Base-by-base conservation (phyloP, 345 rosid genomes). In the Eucalyptus leucophloia region DNA sequence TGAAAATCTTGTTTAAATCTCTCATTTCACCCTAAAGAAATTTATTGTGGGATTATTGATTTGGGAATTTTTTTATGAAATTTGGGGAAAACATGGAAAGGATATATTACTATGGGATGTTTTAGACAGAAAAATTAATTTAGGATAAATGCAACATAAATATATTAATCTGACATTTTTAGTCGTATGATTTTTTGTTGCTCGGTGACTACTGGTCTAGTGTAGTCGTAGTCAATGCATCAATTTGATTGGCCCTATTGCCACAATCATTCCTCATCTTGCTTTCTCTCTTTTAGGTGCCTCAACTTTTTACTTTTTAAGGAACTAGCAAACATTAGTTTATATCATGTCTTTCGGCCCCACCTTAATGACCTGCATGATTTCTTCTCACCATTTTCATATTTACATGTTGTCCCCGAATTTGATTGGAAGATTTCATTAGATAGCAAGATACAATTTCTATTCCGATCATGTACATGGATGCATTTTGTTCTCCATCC, bases 41-140 rank as follows among this genome's bases (percentile, higher is more conserved):
- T 72, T 3, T 37, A 3, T 34, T 2, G 15, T 1, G 7, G 5
- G 26, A 3, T 16, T 37, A 72, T 2, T 7, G 3, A 3, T 37
- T 72, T 72, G 24, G 2, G 26, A 72, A 34, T 10, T 37, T 72
- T 37, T 72, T 72, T 34, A 7, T 34, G 13, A 9, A 53, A 53
- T 19, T 7, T 19, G 10, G 58, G 58, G 58, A 8, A 53, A 5
- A 53, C 3, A 53, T 53, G 58, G 26, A 53, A 53, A 53, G 26
- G 21, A 53, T 21, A 8, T 19, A 53, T 19, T 19, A 19, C 58
- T 0, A 8, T 53, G 58, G 1, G 1, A 53, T 53, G 4, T 72
- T 72, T 17, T 65, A 2, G 3, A 72, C 26, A 37, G 0, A 1
- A 37, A 18, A 37, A 37, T 37, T 19, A 72, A 72, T 72, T 72